Evolutionary conservation across 1,284 basidiomycete genomes (phyloP).

Genomic region (Thelephora terrestris): DNA sequence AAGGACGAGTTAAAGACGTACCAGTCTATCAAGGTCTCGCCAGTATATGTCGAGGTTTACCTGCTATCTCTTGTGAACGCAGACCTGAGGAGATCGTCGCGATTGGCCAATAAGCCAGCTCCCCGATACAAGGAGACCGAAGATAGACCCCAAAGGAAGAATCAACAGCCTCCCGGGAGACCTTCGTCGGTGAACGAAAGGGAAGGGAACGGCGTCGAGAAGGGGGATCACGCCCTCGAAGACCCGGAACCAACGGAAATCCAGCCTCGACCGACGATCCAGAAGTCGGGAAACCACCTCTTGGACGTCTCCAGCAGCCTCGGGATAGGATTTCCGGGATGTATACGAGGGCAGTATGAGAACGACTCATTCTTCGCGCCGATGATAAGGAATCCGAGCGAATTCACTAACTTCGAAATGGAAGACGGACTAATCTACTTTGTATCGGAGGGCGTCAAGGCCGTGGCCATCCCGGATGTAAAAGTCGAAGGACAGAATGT

Average conservation of each 20-base stretch:
- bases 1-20: no score
- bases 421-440: background rate
- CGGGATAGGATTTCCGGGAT: background rate
- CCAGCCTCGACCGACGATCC: no score
- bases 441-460: no score
- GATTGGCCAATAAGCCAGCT: background rate
- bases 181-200: background rate
- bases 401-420: background rate
- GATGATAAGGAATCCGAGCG: background rate
- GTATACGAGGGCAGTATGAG: background rate
- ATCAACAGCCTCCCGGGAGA: background rate
- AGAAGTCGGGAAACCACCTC: no score
- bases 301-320: background rate
- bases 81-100: background rate
- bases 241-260: no score
- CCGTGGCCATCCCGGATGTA: no score
- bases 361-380: constrained; percentile 4
- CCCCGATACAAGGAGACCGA: no score
- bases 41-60: constrained; percentile 5
- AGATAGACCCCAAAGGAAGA: background rate
- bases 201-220: no score
- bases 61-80: background rate
- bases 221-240: no score
- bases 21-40: no score
- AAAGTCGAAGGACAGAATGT: constrained; percentile 11